Conservation (phyloP, 371 early-diverging fungal genomes). For the Neoconidiobolus thromboides region DNA sequence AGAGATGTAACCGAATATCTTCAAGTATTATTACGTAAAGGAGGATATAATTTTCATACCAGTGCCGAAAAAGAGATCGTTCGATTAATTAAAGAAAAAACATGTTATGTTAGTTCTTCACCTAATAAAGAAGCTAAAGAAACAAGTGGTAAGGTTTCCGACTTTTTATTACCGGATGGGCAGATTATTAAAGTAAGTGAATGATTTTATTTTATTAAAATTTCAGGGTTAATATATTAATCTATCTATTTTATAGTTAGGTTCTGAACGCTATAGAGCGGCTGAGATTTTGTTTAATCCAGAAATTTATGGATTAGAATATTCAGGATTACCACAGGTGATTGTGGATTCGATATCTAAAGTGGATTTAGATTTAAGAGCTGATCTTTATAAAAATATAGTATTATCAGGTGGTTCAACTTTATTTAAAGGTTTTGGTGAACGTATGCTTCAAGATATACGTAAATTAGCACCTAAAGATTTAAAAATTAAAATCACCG, state of each 20-base stretch:
- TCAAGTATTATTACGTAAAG: conserved; percentile 65
- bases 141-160: conserved; percentile 39
- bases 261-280: conserved; percentile 59
- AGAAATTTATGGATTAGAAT: conserved; percentile 73
- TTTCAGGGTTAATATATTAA: conserved; percentile 93
- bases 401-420: conserved; percentile 90
- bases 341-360: conserved; percentile 75
- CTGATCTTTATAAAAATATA: conserved; percentile 65
- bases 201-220: not conserved
- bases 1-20: conserved; percentile 82
- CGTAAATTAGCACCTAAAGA: conserved; percentile 65
- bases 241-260: conserved; percentile 76
- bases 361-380: conserved; percentile 80
- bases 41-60: conserved; percentile 70
- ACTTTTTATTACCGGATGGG: conserved; percentile 83
- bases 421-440: conserved; percentile 72
- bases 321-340: conserved; percentile 74
- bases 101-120: conserved; percentile 79
- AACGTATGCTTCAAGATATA: conserved; percentile 75
- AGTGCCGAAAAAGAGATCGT: conserved; percentile 88
- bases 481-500: conserved; percentile 86
- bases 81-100: conserved; percentile 85
- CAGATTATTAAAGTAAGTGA: conserved; percentile 48
- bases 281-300: conserved; percentile 74
- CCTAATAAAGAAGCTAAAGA: conserved; percentile 81